These are phyloP conservation scores for Aspergillus quadricinctus DNA, from an alignment of 2,329 filamentous ascomycete genomes.

Conservation along the genomic window DNA sequence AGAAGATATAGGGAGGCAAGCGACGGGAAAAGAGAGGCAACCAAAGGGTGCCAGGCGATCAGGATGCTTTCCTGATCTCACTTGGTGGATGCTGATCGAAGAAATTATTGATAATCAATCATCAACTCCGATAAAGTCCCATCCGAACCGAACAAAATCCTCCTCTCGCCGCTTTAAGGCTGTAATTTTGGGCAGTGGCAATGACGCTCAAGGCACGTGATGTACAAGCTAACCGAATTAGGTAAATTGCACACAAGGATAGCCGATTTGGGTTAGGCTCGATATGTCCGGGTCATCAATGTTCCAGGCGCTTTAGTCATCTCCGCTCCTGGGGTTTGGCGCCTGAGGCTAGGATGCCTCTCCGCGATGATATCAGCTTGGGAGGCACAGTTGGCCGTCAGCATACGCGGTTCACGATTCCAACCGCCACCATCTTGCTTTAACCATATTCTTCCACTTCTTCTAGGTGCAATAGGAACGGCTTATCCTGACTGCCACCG, in stretches of 20 bases:
- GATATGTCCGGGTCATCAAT: neutral
- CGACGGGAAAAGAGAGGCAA: neutral
- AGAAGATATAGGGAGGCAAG: neutral
- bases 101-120: constrained; percentile 9
- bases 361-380: constrained; percentile 20
- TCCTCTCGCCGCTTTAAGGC: constrained; percentile 15
- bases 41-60: neutral
- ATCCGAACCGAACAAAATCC: constrained; percentile 12
- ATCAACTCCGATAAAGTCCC: constrained; percentile 6
- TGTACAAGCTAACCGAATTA: neutral
- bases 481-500: neutral
- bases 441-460: neutral
- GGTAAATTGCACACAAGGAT: neutral
- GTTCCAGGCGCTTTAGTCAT: neutral
- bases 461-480: neutral
- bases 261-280: neutral
- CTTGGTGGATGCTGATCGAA: neutral
- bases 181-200: neutral
- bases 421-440: neutral
- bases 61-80: neutral
- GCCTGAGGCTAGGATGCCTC: constrained; percentile 13
- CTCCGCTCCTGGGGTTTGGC: neutral
- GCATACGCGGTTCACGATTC: neutral
- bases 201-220: constrained; percentile 16
- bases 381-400: constrained; percentile 8